Evolutionary conservation across 2,329 filamentous ascomycete species (phyloP), one percentile per base, ranked within the genome.

Genomic region (Calonectria ilicicola): DNA sequence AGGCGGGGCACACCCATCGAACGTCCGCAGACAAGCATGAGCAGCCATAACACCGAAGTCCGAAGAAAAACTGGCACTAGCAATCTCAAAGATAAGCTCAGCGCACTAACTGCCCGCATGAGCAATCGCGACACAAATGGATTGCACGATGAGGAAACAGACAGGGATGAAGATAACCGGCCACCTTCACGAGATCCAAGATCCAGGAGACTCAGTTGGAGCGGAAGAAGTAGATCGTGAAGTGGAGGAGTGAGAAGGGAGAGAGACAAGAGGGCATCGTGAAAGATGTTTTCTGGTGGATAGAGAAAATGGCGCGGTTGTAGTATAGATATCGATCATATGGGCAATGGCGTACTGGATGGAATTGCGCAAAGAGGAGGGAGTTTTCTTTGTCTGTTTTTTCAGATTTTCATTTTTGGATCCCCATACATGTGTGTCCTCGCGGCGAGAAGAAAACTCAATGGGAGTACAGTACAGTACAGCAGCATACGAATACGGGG

Each of bases 71-170:
- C 67, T 38, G 80, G 80, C 26, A 78, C 78, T 21, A 77, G 77
- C 32, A 82, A 82, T 5, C 72, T 85, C 17, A 80, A 83, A 64
- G 83, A 84, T 60, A 84, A 81, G 72, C 76, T 85, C 19, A 82
- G 77, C 51, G 82, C 83, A 19, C 76, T 85, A 32, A 82, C 83
- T 1, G 80, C 81, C 29, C 78, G 78, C 23, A 80, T 80, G 56
- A 65, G 75, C n/a, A 75, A 79, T 23, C 70, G 78, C 29, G 78
- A 80, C 63, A 70, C 53, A 19, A 70, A 51, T 56, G 74, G 63
- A 7, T 49, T 70, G n/a, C 77, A 76, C 21, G 76, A 74, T 66
- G 78, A 80, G 3, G 75, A 77, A 3, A 70, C 70, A 3, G 78
- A 79, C n/a, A 74, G 58, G 8, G 65, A 72, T 0, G 78, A 78